A percentile compares a stretch with the other conserved stretches of the same genome.
These are phyloP conservation scores for Penicillium steckii DNA, from an alignment of 495 filamentous ascomycete species.

Conservation along the genomic window DNA sequence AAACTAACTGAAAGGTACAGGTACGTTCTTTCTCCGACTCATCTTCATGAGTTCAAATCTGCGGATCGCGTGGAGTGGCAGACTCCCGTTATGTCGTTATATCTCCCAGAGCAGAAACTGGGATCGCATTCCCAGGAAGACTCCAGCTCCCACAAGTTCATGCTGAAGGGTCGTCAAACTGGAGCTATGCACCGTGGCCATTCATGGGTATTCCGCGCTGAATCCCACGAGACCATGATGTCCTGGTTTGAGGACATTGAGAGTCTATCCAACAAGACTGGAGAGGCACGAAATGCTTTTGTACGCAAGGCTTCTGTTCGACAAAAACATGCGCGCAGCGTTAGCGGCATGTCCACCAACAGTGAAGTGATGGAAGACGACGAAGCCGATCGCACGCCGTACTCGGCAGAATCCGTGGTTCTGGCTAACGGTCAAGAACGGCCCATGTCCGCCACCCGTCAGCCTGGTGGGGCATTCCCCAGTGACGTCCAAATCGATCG, in stretches of 20 bases:
- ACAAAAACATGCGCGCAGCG: conserved; percentile 69
- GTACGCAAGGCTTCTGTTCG: conserved; percentile 82
- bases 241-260: conserved; percentile 95
- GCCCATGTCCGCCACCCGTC: conserved; percentile 53
- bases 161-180: conserved; percentile 92
- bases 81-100: conserved; percentile 91
- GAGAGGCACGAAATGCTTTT: conserved; percentile 84
- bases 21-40: conserved; percentile 95
- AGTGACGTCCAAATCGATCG: conserved; percentile 80
- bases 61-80: conserved; percentile 69
- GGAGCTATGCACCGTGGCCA: conserved; percentile 92
- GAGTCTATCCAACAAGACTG: conserved; percentile 79
- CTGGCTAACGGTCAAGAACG: conserved; percentile 34
- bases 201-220: conserved; percentile 95
- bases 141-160: conserved; percentile 94
- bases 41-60: conserved; percentile 97
- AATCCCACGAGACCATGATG: conserved; percentile 95
- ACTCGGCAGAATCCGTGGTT: conserved; percentile 58
- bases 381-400: conserved; percentile 74
- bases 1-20: conserved; percentile 47
- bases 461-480: conserved; percentile 87
- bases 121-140: conserved; percentile 84
- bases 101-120: conserved; percentile 90
- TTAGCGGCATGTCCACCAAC: conserved; percentile 65
- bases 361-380: conserved; percentile 84